Evolutionary conservation across 192 early-diverging fungal species (phyloP).

Genomic region (Chytriomyces sp.): DNA sequence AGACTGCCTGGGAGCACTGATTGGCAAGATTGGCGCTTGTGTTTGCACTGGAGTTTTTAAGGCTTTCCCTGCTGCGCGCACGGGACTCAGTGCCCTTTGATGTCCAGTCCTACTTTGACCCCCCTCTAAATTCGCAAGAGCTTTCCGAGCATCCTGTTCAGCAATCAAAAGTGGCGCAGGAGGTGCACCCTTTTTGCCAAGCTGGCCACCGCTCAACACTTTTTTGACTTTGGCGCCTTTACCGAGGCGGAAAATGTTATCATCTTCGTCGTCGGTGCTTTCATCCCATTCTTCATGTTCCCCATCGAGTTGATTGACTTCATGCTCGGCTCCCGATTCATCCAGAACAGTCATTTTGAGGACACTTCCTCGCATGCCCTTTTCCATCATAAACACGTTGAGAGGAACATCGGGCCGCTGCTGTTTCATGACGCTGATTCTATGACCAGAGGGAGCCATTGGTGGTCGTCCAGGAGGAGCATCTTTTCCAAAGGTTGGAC

Average conservation of each 20-base stretch:
- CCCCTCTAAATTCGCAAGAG: not conserved
- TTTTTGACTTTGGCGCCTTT: constrained; percentile 30
- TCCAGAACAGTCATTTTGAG: not conserved
- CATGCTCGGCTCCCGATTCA: not conserved
- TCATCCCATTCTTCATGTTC: constrained; percentile 17
- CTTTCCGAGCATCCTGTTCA: not conserved
- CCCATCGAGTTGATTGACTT: not conserved
- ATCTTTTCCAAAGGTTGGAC: not conserved
- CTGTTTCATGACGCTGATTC: not conserved
- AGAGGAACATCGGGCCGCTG: not conserved
- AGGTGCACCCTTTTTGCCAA: not conserved
- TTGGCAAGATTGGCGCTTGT: not conserved
- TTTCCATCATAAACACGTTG: not conserved
- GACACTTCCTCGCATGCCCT: not conserved
- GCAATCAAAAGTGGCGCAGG: not conserved
- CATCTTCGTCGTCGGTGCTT: constrained; percentile 20
- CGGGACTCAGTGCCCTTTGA: not conserved
- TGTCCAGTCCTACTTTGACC: too few relatives aligned
- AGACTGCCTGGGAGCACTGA: constrained; percentile 5
- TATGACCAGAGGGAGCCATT: not conserved
- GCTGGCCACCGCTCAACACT: not conserved
- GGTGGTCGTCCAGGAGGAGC: not conserved
- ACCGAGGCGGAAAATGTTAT: constrained; percentile 10
- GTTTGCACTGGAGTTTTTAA: constrained; percentile 11
- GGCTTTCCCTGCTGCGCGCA: constrained; percentile 14